Conservation (phyloP, 2,329 filamentous ascomycete species). For the Nothomitra cinnamomea region DNA sequence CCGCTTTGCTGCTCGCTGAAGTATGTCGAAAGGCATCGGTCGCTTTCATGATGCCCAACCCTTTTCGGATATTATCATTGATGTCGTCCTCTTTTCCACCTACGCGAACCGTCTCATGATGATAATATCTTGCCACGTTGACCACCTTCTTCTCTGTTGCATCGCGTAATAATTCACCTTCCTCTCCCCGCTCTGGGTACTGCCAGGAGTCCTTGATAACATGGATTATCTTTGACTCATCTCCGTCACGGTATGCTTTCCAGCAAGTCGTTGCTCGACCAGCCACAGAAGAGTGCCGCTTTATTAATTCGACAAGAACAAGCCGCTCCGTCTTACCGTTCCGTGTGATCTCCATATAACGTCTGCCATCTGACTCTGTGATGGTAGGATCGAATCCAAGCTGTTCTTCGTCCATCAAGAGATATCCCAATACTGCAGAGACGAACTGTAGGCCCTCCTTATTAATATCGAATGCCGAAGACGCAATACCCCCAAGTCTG, state of each 20-base stretch:
- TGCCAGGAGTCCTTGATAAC: slow-evolving; percentile 24
- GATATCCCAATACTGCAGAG: slow-evolving; percentile 25
- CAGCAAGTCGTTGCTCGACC: slow-evolving; percentile 28
- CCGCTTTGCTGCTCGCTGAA: neutral
- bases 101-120: slow-evolving; percentile 15
- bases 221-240: slow-evolving; percentile 16
- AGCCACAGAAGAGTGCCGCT: slow-evolving; percentile 19
- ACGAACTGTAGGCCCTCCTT: slow-evolving; percentile 25
- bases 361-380: slow-evolving; percentile 16
- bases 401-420: slow-evolving; percentile 24
- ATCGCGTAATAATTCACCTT: slow-evolving; percentile 15
- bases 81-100: slow-evolving; percentile 12
- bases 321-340: slow-evolving; percentile 23
- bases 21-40: neutral
- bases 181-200: slow-evolving; percentile 15
- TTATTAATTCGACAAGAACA: slow-evolving; percentile 23
- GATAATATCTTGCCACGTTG: slow-evolving; percentile 17
- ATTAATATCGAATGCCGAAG: slow-evolving; percentile 29
- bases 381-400: slow-evolving; percentile 31
- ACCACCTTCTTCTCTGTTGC: slow-evolving; percentile 12
- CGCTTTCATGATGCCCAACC: slow-evolving; percentile 6
- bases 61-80: slow-evolving; percentile 10
- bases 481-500: slow-evolving; percentile 28
- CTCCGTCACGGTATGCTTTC: slow-evolving; percentile 25
- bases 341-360: slow-evolving; percentile 25